Evolutionary conservation across 2,329 filamentous ascomycete genomes (phyloP).

Genomic region (Exophiala mesophila): DNA sequence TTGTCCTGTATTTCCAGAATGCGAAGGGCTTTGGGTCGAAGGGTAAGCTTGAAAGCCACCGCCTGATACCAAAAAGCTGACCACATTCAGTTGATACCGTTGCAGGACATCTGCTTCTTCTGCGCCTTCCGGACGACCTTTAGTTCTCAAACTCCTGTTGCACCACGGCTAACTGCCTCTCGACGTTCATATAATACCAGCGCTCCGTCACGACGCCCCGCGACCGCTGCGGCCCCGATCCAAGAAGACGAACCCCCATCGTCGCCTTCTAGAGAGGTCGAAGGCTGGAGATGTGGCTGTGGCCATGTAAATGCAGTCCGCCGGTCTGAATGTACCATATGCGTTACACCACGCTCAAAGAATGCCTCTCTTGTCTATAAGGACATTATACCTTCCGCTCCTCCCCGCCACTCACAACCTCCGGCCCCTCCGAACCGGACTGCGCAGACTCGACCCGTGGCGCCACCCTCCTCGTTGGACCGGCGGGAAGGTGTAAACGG

Average conservation of each 20-base stretch:
- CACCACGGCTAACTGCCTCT: slow-evolving; percentile 20
- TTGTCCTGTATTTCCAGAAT: slow-evolving; percentile 8
- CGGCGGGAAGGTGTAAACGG: too few relatives aligned
- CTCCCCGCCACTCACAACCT: not conserved
- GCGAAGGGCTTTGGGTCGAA: slow-evolving; percentile 17
- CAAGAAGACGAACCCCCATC: slow-evolving; percentile 23
- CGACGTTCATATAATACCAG: slow-evolving; percentile 35
- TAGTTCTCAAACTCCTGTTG: slow-evolving; percentile 21
- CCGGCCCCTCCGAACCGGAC: not conserved
- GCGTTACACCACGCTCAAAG: slow-evolving; percentile 27
- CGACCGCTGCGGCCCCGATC: slow-evolving; percentile 24
- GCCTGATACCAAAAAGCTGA: slow-evolving; percentile 2
- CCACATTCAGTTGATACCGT: slow-evolving; percentile 34
- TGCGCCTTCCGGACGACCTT: slow-evolving; percentile 30
- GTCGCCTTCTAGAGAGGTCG: slow-evolving; percentile 12
- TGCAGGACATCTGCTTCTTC: slow-evolving; percentile 37
- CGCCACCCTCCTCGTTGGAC: too few relatives aligned
- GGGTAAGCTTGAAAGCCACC: slow-evolving; percentile 4
- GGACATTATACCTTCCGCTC: not conserved
- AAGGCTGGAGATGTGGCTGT: slow-evolving; percentile 19
- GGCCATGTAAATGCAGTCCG: slow-evolving; percentile 18
- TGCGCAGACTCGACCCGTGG: too few relatives aligned
- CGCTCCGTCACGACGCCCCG: slow-evolving; percentile 27
- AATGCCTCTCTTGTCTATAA: slow-evolving; percentile 13
- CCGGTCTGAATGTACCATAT: slow-evolving; percentile 28